Base-by-base conservation (phyloP, 116 monocot species). In the Posidonia oceanica region DNA sequence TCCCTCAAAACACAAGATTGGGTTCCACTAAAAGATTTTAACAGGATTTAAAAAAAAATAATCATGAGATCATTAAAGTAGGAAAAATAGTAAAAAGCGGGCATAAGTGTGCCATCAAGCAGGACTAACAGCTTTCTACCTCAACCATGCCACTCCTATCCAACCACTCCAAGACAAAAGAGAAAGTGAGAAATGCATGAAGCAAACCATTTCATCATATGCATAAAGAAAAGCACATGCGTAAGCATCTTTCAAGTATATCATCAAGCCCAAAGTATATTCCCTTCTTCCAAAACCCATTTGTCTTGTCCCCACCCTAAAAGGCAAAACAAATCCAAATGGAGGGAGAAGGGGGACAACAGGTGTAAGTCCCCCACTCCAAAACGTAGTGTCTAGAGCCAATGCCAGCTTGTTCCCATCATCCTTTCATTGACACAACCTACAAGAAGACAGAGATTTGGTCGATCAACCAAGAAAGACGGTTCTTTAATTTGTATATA, bases 181-280 rank as follows among this genome's bases (percentile, higher is more conserved):
- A 14, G 22, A 20, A 20, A 17, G 65, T 20, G 16, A 60, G 37
- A 38, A 38, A 38, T 59, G 16, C 18, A 21, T 20, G 39, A 41
- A 48, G 53, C 0, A 55, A 12, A 76, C 6, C 11, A 52, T 58
- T 7, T 4, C 21, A 62, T 62, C 13, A 37, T 36, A 62, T 11
- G 5, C 62, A 69, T n/a, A 54, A 59, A 68, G 16, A 58, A 67
- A 10, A 42, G 52, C 44, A 39, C 38, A 14, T 59, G 29, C 20
- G 3, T 29, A 29, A 39, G 39, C 12, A 3, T 7, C 38, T 36
- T 48, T 54, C 37, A 37, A 75, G 52, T 61, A 62, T 51, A 66
- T 72, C 78, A 78, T 68, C 78, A 78, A 36, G n/a, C 72, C 78
- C 78, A 59, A 78, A 60, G 40, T 63, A 63, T 73, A 73, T 73